Conservation (phyloP, 2,329 filamentous ascomycete species). For the Epichloe typhina region DNA sequence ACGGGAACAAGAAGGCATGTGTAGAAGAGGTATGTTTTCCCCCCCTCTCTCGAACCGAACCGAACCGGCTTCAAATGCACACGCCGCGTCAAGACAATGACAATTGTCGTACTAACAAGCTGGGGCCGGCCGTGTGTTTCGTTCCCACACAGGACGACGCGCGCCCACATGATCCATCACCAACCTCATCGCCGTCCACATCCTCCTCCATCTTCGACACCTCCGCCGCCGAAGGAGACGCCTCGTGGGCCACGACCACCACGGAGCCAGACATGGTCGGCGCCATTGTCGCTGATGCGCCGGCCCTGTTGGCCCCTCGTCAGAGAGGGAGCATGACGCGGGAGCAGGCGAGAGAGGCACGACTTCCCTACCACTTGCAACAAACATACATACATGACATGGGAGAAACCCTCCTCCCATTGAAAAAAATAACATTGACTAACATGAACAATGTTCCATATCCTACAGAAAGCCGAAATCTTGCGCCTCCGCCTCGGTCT, state of each 20-base stretch:
- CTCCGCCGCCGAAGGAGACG: conserved; percentile 33
- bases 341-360: conserved; percentile 39
- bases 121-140: not conserved
- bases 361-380: not conserved
- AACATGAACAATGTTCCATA: not conserved
- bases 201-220: conserved; percentile 36
- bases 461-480: conserved; percentile 45
- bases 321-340: conserved; percentile 26
- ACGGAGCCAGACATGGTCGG: conserved; percentile 32
- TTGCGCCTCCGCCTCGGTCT: conserved; percentile 56
- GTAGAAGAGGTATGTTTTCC: conserved; percentile 17
- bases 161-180: conserved; percentile 9
- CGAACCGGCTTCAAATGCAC: not conserved
- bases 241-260: conserved; percentile 33
- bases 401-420: not conserved
- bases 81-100: too few relatives aligned
- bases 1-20: conserved; percentile 20
- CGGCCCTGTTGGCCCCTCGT: conserved; percentile 2
- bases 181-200: conserved; percentile 25
- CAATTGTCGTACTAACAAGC: conserved; percentile 4
- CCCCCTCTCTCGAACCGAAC: not conserved
- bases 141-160: conserved; percentile 2
- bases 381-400: too few relatives aligned
- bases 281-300: conserved; percentile 1
- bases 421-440: not conserved